phyloP scores from a whole-genome alignment of 352 stramenopile species.

The Phytopythium montanum region DNA sequence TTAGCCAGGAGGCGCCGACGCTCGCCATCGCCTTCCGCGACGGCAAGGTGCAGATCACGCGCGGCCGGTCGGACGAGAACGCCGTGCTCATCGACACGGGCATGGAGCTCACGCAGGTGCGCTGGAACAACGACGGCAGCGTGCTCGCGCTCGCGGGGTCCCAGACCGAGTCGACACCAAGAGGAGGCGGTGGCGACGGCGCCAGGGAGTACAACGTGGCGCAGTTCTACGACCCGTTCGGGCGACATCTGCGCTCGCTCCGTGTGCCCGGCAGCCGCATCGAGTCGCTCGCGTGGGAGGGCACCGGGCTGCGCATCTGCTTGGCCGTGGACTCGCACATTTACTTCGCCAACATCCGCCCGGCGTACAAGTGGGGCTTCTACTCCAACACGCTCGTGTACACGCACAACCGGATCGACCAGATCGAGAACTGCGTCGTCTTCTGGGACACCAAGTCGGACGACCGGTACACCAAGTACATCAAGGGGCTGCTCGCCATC shows the following conservation, averaged over 20 bases:
- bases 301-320: constrained; percentile 87
- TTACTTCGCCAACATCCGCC: constrained; percentile 95
- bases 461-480: constrained; percentile 84
- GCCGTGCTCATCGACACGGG: constrained; percentile 90
- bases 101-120: constrained; percentile 77
- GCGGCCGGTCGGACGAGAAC: constrained; percentile 80
- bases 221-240: constrained; percentile 92
- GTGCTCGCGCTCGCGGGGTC: constrained; percentile 86
- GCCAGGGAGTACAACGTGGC: constrained; percentile 79
- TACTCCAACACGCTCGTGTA: constrained; percentile 90
- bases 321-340: constrained; percentile 94
- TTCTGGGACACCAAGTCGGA: constrained; percentile 92
- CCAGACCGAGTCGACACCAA: constrained; percentile 30
- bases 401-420: constrained; percentile 87
- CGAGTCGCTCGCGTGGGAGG: constrained; percentile 90
- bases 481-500: constrained; percentile 74
- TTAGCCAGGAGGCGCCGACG: constrained; percentile 84
- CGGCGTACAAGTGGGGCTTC: constrained; percentile 90
- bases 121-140: constrained; percentile 92
- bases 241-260: constrained; percentile 80
- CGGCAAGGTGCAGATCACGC: constrained; percentile 90
- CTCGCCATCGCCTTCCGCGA: constrained; percentile 91
- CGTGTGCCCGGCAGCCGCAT: constrained; percentile 87
- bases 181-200: constrained; percentile 10
- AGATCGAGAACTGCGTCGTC: constrained; percentile 85